Conservation (phyloP, 2,329 filamentous ascomycete genomes). For the Ilyonectria mors-panacis region DNA sequence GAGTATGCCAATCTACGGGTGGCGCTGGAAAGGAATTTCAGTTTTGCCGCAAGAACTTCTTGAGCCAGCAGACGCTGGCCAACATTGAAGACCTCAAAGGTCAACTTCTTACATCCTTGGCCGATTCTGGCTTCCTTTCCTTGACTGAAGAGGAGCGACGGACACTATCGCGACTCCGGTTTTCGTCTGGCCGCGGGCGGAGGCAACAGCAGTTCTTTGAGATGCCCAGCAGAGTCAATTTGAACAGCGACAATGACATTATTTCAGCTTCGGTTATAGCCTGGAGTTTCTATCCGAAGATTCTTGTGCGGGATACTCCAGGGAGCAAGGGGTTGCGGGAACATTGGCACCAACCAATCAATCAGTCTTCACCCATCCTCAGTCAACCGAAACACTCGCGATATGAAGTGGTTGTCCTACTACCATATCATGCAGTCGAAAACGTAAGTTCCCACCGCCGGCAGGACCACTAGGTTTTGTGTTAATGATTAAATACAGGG, state of each 20-base stretch:
- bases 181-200: constrained; percentile 64
- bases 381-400: constrained; percentile 82
- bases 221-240: constrained; percentile 82
- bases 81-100: constrained; percentile 98
- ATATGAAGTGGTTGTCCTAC: constrained; percentile 89
- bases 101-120: constrained; percentile 87
- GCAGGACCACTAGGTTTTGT: neutral
- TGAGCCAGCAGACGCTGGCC: constrained; percentile 87
- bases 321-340: constrained; percentile 86
- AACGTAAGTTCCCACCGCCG: constrained; percentile 66
- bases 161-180: constrained; percentile 78
- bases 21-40: constrained; percentile 81
- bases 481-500: constrained; percentile 61
- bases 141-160: constrained; percentile 81
- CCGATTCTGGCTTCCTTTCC: constrained; percentile 86
- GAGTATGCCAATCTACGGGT: constrained; percentile 78
- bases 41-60: constrained; percentile 95
- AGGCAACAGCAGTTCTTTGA: constrained; percentile 83
- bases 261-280: constrained; percentile 87
- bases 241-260: constrained; percentile 84
- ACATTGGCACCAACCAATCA: constrained; percentile 92
- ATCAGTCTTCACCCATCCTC: constrained; percentile 91
- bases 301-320: constrained; percentile 82
- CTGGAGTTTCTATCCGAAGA: constrained; percentile 96
- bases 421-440: constrained; percentile 98